phyloP scores from a whole-genome alignment of 495 filamentous ascomycete genomes.

The Penicillium bovifimosum region DNA sequence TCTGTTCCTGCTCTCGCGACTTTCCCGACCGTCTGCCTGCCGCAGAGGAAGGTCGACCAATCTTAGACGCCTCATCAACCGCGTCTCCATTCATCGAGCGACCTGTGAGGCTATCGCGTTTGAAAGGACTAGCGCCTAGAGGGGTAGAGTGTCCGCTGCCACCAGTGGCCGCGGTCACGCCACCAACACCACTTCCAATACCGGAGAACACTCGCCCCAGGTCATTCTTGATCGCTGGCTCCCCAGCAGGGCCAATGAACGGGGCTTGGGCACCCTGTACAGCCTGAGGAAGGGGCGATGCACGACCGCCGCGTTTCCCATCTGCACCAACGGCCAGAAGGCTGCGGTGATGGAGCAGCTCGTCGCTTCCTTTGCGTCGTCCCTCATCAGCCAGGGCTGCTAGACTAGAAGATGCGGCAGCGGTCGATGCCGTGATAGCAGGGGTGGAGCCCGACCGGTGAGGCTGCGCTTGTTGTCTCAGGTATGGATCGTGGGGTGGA shows the following conservation, averaged over 20 bases:
- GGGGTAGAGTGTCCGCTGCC: slow-evolving; percentile 53
- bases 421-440: slow-evolving; percentile 11
- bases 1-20: slow-evolving; percentile 52
- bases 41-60: slow-evolving; percentile 45
- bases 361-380: slow-evolving; percentile 54
- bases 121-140: slow-evolving; percentile 51
- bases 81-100: slow-evolving; percentile 34
- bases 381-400: slow-evolving; percentile 32
- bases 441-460: slow-evolving; percentile 26
- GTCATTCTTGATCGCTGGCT: slow-evolving; percentile 84
- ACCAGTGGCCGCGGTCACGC: slow-evolving; percentile 48
- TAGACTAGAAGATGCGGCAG: slow-evolving; percentile 22
- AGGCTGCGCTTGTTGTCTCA: slow-evolving; percentile 28
- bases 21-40: slow-evolving; percentile 52
- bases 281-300: slow-evolving; percentile 84
- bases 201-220: slow-evolving; percentile 89
- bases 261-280: slow-evolving; percentile 87
- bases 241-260: slow-evolving; percentile 64
- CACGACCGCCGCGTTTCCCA: slow-evolving; percentile 43
- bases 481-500: slow-evolving; percentile 34
- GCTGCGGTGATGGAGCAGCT: slow-evolving; percentile 42
- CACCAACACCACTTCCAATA: slow-evolving; percentile 78
- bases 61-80: slow-evolving; percentile 29
- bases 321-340: slow-evolving; percentile 42
- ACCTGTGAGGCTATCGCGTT: slow-evolving; percentile 36